These are phyloP conservation scores for Ampelocalamus luodianensis DNA, from an alignment of 176 grass and related monocot species.

Conservation along the genomic window DNA sequence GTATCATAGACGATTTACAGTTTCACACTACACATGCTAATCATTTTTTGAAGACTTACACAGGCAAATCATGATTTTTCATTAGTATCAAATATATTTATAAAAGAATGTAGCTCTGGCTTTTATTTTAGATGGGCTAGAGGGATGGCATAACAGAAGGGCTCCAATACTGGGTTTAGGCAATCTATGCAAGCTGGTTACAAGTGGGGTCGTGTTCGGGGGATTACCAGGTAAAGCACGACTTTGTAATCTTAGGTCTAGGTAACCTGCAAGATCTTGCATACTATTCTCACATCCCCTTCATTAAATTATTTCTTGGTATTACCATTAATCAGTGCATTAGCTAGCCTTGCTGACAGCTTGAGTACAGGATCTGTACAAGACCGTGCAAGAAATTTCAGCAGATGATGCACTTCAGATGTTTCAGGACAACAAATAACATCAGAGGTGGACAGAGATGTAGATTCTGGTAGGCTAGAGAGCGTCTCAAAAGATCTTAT, in stretches of 20 bases:
- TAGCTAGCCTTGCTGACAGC: constrained; percentile 47
- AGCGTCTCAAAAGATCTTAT: constrained; percentile 33
- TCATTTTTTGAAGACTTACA: too few relatives aligned
- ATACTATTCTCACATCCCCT: background rate
- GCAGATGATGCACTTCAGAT: constrained; percentile 47
- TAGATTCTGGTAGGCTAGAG: constrained; percentile 42
- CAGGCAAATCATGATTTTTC: background rate
- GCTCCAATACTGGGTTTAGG: constrained; percentile 76
- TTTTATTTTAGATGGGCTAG: constrained; percentile 72
- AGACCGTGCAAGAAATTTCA: constrained; percentile 43
- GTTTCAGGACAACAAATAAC: constrained; percentile 23
- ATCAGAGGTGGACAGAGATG: background rate
- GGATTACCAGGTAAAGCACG: constrained; percentile 66
- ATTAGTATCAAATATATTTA: background rate
- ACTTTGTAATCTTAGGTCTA: background rate
- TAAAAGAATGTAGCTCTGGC: constrained; percentile 2
- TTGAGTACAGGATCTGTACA: constrained; percentile 44
- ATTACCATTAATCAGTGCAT: constrained; percentile 37
- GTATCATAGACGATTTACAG: constrained; percentile 41
- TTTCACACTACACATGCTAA: background rate
- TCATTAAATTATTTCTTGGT: background rate
- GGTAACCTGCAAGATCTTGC: background rate
- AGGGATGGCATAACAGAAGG: constrained; percentile 83
- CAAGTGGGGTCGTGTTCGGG: constrained; percentile 76
- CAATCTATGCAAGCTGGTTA: constrained; percentile 71